phyloP scores from a whole-genome alignment of 169 alveolate genomes.

The Miamiensis avidus region DNA sequence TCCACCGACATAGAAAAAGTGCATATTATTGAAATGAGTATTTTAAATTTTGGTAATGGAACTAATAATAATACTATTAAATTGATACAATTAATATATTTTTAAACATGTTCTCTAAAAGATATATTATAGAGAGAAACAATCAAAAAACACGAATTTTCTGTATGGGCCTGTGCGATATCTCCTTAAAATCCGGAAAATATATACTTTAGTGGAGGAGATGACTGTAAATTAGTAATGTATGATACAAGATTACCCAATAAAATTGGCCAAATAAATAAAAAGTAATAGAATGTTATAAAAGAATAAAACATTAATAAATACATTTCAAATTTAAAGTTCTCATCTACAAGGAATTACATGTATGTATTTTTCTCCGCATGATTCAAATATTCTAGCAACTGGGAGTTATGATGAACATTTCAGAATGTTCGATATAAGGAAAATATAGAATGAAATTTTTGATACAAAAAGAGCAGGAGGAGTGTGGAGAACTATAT shows the following conservation, averaged over 20 bases:
- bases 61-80: too few relatives aligned
- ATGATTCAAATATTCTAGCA: too few relatives aligned
- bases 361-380: not conserved
- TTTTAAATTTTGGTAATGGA: not conserved
- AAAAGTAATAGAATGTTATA: not conserved
- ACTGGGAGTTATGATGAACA: constrained; percentile 11
- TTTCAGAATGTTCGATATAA: constrained; percentile 26
- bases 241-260: constrained; percentile 8
- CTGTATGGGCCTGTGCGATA: constrained; percentile 27
- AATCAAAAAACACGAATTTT: constrained; percentile 13
- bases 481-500: constrained; percentile 30
- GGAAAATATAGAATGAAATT: constrained; percentile 18
- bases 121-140: not conserved
- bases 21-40: too few relatives aligned
- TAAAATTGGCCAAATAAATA: constrained; percentile 1
- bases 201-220: constrained; percentile 24
- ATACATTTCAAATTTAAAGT: not conserved
- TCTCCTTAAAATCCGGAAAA: not conserved
- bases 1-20: not conserved
- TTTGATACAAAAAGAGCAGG: constrained; percentile 13
- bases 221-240: constrained; percentile 12
- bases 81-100: too few relatives aligned
- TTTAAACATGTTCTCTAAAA: too few relatives aligned
- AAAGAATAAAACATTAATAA: not conserved
- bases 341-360: constrained; percentile 8